Base-by-base conservation (phyloP, 1,284 basidiomycete species). In the Neolentinus lepideus region DNA sequence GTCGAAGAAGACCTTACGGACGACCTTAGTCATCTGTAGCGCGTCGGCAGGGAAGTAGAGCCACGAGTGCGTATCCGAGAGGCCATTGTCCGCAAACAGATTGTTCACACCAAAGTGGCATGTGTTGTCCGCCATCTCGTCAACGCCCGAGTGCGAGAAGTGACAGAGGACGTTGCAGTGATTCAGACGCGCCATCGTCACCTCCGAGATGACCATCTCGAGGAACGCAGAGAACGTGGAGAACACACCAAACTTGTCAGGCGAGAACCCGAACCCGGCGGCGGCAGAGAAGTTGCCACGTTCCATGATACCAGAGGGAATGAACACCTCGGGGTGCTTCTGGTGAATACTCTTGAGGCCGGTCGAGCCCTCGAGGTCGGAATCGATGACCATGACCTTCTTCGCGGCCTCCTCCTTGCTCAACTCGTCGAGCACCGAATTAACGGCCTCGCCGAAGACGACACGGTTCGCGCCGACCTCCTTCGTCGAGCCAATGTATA, bases 131-230 rank as follows among this genome's bases (percentile, higher is more conserved):
- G 89, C 90, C 80, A 85, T 84, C 79, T 79, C 71, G 75, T 60
- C 66, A 80, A 87, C 86, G 65, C 90, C 91, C 33, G 89, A 86
- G 71, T 93, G 91, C 24, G 90, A 92, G 75, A 92, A 93, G 72
- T 93, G 90, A 64, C 78, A 86, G 27, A 93, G 79, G 16, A 93
- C 83, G 65, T 93, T 93, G 75, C 88, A 90, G 65, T 86, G 79
- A 70, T 92, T 92, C 65, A 92, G 70, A 55, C 90, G 81, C 16
- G 91, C 91, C 91, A 93, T 93, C n/a, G 90, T 92, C 56, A 92
- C 74, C 67, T 93, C 91, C 1, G 90, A 92, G 57, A 92, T 70
- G 57, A 89, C 75, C 91, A 93, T 93, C 77, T 93, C 90, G 58
- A 92, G 75, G 77, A 93, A 93, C 3, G 91, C 90, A 52, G 87